Base-by-base conservation (phyloP, 2,329 filamentous ascomycete species). In the Epicoccum nigrum region DNA sequence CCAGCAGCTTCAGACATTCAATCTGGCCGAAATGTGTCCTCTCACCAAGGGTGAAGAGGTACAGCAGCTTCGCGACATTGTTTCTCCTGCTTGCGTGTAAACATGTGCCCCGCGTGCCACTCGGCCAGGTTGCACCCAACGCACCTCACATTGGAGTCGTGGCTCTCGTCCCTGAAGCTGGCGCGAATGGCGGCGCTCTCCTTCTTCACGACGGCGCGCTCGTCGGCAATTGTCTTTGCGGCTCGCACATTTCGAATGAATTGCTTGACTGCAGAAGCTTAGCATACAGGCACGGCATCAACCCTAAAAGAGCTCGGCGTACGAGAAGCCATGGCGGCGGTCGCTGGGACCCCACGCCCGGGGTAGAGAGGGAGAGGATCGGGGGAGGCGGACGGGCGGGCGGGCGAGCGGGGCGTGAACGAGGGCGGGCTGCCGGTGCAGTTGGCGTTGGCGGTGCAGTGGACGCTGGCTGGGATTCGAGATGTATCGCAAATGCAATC, bases 191-290 rank as follows among this genome's bases (percentile, higher is more conserved):
- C 90, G 52, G 94, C 94, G 77, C 94, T 99, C 80, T 99, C 94
- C 77, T 99, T 99, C 71, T 97, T 94, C 59, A 99, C 95, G 49
- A 99, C 94, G 44, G 94, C 93, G 72, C 94, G 87, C 80, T 99
- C 94, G 77, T 99, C 94, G 74, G 95, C 95, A 72, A 99, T 97
- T 28, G 94, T 99, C 81, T 99, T 99, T 55, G 94, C 92, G 56
- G 94, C 93, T 74, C 94, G 91, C 73, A 99, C 94, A 78, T 97
- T 97, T 74, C 94, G 92, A 77, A 99, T 99, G 79, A 99, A 99
- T 79, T 97, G 94, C 81, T 99, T 99, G 75, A 99, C 94, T 97
- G 71, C 41, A 56, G 48, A 54, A 56, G 32, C 60, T 72, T 60
- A 73, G 68, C 60, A 68, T 51, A 58, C 57, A 52, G 55, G 56